Base-by-base conservation (phyloP, 441 rosid genomes). In the Erysimum pusillum region DNA sequence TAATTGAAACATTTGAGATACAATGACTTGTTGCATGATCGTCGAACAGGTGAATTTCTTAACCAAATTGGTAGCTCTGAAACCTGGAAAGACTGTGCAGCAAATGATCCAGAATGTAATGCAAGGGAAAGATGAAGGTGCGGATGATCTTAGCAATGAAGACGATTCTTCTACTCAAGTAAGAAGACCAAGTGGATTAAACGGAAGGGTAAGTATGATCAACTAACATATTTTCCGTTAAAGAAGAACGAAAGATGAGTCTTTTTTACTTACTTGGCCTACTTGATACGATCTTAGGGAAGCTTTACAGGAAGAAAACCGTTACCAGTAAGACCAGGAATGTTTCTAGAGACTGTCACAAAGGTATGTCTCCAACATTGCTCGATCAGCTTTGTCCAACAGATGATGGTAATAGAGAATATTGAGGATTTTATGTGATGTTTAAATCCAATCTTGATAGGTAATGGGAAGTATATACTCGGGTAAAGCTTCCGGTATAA, bases 81-180 rank as follows among this genome's bases (percentile, higher is more conserved):
- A 87, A 82, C 99, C 98, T 36, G 98, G 98, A 80, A 89, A 86
- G 68, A 77, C 86, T 18, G 93, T 96, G 41, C 88, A 77, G 39
- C 86, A 89, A 76, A 91, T 93, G 96, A 87, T 93, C 63, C 89
- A 85, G 78, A 90, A 89, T 64, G 99, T 96, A 70, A 91, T 93
- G 99, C 83, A 78, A 83, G 99, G 97, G 63, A 96, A 88, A 76
- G 90, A 91, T 77, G 99, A 96, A 85, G 98, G 98, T 81, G 93
- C 93, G 28, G 98, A 96, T 49, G 67, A 79, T 73, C 63, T 80
- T 39, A 78, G 67, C 78, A 64, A 59, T 77, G 87, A 84, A 34
- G 86, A 62, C 5, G 87, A 80, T 63, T 80, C 84, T 59, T 66
- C 75, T 45, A 60, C 75, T 7, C 68, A 73, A 69, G 78, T 73